These are phyloP conservation scores for Camptophora hylomeconis DNA, from an alignment of 2,329 filamentous ascomycete genomes.

Conservation along the genomic window DNA sequence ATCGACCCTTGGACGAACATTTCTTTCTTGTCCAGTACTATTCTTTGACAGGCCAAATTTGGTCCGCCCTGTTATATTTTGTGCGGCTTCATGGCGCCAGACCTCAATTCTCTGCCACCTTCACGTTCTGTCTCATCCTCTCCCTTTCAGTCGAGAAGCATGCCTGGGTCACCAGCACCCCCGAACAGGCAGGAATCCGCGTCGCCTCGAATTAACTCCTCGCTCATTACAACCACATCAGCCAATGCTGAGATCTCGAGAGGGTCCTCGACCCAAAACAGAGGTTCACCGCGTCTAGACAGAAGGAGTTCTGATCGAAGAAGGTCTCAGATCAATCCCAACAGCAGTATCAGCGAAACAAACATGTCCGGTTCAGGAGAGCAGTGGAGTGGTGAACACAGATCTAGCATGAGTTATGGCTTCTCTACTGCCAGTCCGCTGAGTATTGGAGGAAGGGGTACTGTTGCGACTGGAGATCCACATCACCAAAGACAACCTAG, in stretches of 20 bases:
- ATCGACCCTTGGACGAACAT: too few species aligned
- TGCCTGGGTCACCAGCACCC: conserved; percentile 13
- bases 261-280: conserved; percentile 25
- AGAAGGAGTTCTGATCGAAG: conserved; percentile 27
- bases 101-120: conserved; percentile 57
- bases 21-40: too few species aligned
- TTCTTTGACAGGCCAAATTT: too few species aligned
- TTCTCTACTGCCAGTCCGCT: conserved; percentile 31
- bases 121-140: conserved; percentile 36
- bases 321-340: conserved; percentile 28
- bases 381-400: conserved; percentile 24
- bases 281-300: conserved; percentile 20
- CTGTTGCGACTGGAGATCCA: conserved; percentile 31
- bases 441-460: conserved; percentile 28
- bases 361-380: conserved; percentile 25
- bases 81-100: conserved; percentile 41
- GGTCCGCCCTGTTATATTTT: too few species aligned
- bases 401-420: conserved; percentile 22
- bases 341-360: conserved; percentile 28
- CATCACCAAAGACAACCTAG: conserved; percentile 36
- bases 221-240: conserved; percentile 60
- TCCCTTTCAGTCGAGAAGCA: conserved; percentile 22
- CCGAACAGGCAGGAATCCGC: conserved; percentile 19
- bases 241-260: conserved; percentile 62
- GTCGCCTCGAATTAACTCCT: conserved; percentile 48